phyloP scores from a whole-genome alignment of 2,329 filamentous ascomycete species.

The Xylaria sp. region DNA sequence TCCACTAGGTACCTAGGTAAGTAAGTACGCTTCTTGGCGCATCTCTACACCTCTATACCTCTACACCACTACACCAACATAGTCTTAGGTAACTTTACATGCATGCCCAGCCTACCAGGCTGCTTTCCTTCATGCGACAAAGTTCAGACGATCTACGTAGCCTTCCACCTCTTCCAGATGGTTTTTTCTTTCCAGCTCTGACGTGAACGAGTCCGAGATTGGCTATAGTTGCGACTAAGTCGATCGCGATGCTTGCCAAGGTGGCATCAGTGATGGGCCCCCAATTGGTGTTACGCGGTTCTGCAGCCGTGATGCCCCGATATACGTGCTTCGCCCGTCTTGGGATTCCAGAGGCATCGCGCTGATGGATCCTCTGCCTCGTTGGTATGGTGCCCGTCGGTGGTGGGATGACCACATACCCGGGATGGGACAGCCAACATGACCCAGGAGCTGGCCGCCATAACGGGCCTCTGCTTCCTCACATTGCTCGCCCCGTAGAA shows the following conservation, averaged over 20 bases:
- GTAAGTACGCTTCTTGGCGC: no score
- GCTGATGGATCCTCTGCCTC: slow-evolving; percentile 36
- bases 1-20: no score
- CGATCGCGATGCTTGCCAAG: slow-evolving; percentile 20
- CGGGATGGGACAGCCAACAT: slow-evolving; percentile 41
- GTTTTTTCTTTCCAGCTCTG: background rate
- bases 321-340: slow-evolving; percentile 37
- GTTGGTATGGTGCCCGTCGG: slow-evolving; percentile 15
- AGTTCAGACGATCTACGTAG: slow-evolving; percentile 17
- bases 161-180: slow-evolving; percentile 1
- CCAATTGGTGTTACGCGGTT: slow-evolving; percentile 19
- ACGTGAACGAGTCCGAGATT: no score
- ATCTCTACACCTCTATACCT: no score
- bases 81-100: background rate
- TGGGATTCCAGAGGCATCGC: slow-evolving; percentile 20
- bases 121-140: slow-evolving; percentile 16
- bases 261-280: slow-evolving; percentile 32
- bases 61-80: no score
- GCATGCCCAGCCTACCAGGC: slow-evolving; percentile 13
- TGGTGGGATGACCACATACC: slow-evolving; percentile 32
- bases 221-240: background rate
- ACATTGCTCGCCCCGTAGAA: slow-evolving; percentile 16
- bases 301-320: slow-evolving; percentile 23
- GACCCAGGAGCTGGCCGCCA: slow-evolving; percentile 42
- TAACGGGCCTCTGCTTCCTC: slow-evolving; percentile 43